Evolutionary conservation across 2,329 filamentous ascomycete species (phyloP).

Genomic region (Fusarium liriodendri): DNA sequence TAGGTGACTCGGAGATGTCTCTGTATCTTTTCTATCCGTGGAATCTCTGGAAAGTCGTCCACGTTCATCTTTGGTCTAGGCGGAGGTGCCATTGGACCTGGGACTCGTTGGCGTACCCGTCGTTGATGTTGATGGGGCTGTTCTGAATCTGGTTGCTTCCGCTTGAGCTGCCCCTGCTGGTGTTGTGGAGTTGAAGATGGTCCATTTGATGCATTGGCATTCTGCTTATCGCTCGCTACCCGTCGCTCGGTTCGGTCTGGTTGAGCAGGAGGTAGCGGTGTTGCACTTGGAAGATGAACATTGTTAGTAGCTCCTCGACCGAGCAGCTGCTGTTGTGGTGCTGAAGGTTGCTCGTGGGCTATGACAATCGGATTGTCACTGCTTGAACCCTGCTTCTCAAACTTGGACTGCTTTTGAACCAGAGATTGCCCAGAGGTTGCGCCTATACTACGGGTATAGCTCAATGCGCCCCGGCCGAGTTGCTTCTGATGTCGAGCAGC

Average conservation of each 20-base stretch:
- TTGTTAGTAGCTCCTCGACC: background rate
- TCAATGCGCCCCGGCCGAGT: background rate
- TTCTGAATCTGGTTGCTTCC: background rate
- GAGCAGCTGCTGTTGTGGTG: background rate
- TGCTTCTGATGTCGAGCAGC: background rate
- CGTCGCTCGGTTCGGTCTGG: background rate
- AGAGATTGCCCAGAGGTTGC: background rate
- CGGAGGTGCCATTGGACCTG: background rate
- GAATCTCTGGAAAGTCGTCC: slow-evolving; percentile 68
- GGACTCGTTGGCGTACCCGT: background rate
- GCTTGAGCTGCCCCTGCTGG: background rate
- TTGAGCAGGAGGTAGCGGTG: background rate
- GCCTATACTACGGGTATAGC: background rate
- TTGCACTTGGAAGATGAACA: background rate
- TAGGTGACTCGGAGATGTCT: slow-evolving; percentile 68
- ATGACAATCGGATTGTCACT: background rate
- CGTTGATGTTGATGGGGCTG: background rate
- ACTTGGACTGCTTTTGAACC: background rate
- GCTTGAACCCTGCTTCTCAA: too few species aligned
- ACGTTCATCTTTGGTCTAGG: slow-evolving; percentile 57
- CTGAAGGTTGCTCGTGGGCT: background rate
- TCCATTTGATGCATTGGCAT: background rate
- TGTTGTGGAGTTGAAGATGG: background rate
- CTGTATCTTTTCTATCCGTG: slow-evolving; percentile 63
- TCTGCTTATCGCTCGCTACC: background rate